Evolutionary conservation across 805 yeast species (phyloP), one percentile per base, ranked within the genome.

Genomic region (Sungouiella blattae): DNA sequence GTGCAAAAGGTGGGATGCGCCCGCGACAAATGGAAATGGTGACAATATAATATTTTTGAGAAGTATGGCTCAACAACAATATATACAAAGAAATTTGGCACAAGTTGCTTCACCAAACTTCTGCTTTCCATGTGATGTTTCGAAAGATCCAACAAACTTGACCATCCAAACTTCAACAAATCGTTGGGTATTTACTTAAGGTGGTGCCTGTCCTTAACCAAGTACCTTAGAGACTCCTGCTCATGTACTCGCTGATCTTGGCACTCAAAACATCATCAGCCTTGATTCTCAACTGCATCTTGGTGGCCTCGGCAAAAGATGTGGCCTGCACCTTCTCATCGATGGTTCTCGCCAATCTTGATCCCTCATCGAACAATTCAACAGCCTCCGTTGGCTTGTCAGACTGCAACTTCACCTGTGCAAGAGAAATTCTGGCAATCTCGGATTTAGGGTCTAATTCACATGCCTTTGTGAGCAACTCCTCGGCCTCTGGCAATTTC

Each of bases 261-360:
- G 67, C 65, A 49, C 77, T 72, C 57, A 83, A 71, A 17, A 72
- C 62, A 27, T 87, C 86, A 55, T 84, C 93, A 35, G 72, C 63
- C 64, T 73, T 79, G 50, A 93, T 77, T 55, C 82, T 78, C 55
- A 80, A 67, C 72, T 93, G 98, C 67, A 88, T 78, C 61, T 84
- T 85, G 32, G 96, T 80, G 45, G 97, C 96, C 67, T 87, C 96
- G 41, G 91, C 89, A 52, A 86, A 84, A 13, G 93, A 82, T 44
- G 87, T 80, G 37, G 96, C 93, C 68, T 87, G 96, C 36, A 84
- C 71, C 68, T 87, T 84, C 67, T 91, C 98, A 41, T 83, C 87
- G 33, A 77, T 71, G 33, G 85, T 75, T 75, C 98, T 83, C 15
- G 96, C 83, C 49, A 89, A 73, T 38, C 74, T 74, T 36, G 93